phyloP scores from a whole-genome alignment of 192 early-diverging fungal genomes.

The Coemansia sp. region DNA sequence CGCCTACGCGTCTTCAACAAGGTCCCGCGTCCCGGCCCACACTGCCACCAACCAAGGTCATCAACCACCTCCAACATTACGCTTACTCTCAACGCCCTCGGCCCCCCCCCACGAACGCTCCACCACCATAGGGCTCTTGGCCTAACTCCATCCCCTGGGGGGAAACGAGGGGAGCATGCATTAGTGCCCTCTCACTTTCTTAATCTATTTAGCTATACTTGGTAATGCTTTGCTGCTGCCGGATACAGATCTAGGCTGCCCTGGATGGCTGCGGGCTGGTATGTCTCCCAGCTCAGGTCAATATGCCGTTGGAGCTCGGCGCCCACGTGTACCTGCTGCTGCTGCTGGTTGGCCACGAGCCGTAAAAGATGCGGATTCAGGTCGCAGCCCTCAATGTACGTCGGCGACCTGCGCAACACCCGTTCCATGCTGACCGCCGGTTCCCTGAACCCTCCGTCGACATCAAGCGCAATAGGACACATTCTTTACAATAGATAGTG shows the following conservation, averaged over 20 bases:
- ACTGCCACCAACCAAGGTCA: conserved; percentile 6
- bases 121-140: conserved; percentile 6
- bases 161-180: no score
- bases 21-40: conserved; percentile 8
- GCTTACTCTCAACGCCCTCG: conserved; percentile 22
- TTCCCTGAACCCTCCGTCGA: no score
- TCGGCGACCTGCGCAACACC: conserved; percentile 24
- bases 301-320: neutral
- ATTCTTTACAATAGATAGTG: conserved; percentile 1
- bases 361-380: conserved; percentile 41
- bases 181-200: no score
- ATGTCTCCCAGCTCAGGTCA: neutral
- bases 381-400: conserved; percentile 39
- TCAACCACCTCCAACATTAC: conserved; percentile 33
- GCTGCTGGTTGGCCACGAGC: conserved; percentile 32
- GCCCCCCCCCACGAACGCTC: conserved; percentile 25
- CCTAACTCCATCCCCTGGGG: neutral
- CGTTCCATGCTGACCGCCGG: neutral
- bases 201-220: neutral
- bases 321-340: no score
- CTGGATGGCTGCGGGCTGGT: neutral
- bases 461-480: conserved; percentile 25
- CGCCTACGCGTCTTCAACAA: conserved; percentile 53
- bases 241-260: conserved; percentile 20
- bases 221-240: conserved; percentile 14